phyloP scores from a whole-genome alignment of 2,329 filamentous ascomycete genomes.

The Zymoseptoria ardabiliae region DNA sequence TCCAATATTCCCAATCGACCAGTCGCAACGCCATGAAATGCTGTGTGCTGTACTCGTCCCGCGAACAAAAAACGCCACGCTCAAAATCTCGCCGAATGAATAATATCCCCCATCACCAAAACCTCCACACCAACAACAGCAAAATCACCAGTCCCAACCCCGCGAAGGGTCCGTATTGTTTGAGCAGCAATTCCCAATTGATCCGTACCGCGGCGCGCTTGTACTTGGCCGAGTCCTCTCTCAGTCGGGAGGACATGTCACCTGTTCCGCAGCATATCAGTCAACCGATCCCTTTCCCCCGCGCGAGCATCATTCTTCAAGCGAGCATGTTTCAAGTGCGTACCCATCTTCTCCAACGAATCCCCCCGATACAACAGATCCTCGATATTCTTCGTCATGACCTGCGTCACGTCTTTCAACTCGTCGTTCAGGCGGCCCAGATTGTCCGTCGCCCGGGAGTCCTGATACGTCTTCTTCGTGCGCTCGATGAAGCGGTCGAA shows the following conservation, averaged over 20 bases:
- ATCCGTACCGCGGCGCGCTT: conserved; percentile 85
- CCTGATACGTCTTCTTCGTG: conserved; percentile 89
- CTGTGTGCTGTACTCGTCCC: neutral
- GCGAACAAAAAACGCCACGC: neutral
- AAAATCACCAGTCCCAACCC: conserved; percentile 74
- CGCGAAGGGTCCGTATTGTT: conserved; percentile 91
- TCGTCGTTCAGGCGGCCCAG: conserved; percentile 94
- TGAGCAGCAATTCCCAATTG: conserved; percentile 93
- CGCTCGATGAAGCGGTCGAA: conserved; percentile 96
- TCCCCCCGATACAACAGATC: conserved; percentile 92
- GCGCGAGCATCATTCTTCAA: no score
- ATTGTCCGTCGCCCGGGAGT: conserved; percentile 83
- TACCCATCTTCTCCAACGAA: conserved; percentile 93
- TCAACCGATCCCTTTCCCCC: no score
- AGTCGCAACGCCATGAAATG: neutral
- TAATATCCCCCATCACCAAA: conserved; percentile 54
- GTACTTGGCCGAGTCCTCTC: conserved; percentile 94
- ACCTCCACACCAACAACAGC: conserved; percentile 84
- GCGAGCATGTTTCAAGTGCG: no score
- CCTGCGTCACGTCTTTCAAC: conserved; percentile 92
- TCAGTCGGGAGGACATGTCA: conserved; percentile 52
- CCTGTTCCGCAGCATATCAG: conserved; percentile 3
- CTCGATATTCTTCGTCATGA: conserved; percentile 99
- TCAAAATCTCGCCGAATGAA: neutral
- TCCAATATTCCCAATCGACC: no score